Percentiles rank a stretch among this genome's conserved stretches.
phyloP scores from a whole-genome alignment of 352 stramenopile species.

The Phytophthora lateralis region DNA sequence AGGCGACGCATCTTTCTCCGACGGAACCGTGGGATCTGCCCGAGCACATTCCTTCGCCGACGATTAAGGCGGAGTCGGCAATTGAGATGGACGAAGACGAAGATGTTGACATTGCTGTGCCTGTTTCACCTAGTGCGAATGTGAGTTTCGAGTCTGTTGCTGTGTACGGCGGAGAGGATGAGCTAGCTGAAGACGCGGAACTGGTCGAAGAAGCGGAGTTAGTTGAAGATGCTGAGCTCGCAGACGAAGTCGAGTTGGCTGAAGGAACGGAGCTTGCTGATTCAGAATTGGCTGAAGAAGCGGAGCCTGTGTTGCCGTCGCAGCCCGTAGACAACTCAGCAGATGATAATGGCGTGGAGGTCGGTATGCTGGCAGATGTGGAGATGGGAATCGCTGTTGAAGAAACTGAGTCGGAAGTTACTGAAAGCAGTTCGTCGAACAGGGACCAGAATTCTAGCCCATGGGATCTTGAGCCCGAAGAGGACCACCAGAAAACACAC shows the following conservation, averaged over 20 bases:
- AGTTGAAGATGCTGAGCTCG: conserved; percentile 15
- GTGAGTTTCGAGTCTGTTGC: conserved; percentile 16
- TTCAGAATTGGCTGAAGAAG: conserved; percentile 17
- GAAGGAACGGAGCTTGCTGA: conserved; percentile 19
- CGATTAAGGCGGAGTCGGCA: conserved; percentile 15
- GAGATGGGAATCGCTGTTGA: conserved; percentile 40
- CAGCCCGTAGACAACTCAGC: conserved; percentile 10
- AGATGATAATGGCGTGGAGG: conserved; percentile 34
- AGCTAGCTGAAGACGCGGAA: conserved; percentile 21
- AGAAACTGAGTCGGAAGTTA: conserved; percentile 28
- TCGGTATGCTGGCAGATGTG: conserved; percentile 45
- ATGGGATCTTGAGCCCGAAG: conserved; percentile 39
- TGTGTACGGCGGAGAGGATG: conserved; percentile 22
- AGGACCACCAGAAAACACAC: conserved; percentile 23
- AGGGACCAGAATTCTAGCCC: conserved; percentile 22
- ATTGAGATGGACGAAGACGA: conserved; percentile 19
- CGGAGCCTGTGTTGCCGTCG: conserved; percentile 17
- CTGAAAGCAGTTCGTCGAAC: conserved; percentile 16
- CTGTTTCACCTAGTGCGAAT: conserved; percentile 15
- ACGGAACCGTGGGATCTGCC: conserved; percentile 41
- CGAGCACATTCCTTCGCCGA: conserved; percentile 33
- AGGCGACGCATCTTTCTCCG: conserved; percentile 32
- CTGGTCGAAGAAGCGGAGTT: conserved; percentile 15
- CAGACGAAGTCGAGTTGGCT: conserved; percentile 18
- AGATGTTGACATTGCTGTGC: conserved; percentile 21